Conservation (phyloP, 768 basidiomycete species). For the Pleurotus salmoneostramineus region DNA sequence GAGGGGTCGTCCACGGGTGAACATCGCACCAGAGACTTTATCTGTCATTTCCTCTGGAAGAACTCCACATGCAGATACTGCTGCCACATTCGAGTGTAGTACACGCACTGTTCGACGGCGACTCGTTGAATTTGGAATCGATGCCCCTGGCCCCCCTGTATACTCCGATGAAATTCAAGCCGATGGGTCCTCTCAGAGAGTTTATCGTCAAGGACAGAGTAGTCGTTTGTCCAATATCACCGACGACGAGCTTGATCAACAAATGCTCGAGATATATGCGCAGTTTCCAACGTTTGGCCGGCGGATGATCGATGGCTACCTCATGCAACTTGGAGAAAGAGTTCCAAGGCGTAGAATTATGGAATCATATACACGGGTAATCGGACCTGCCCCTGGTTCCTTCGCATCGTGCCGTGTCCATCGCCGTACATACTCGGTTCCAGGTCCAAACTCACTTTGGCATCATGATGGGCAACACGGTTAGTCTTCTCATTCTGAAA, state of each 20-base stretch:
- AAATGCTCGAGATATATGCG: constrained; percentile 15
- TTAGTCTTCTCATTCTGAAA: constrained; percentile 6
- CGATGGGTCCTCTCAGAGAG: constrained; percentile 6
- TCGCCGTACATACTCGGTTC: constrained; percentile 17
- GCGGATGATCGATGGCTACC: constrained; percentile 18
- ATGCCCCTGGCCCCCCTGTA: constrained; percentile 13
- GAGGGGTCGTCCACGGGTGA: constrained; percentile 18
- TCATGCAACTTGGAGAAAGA: constrained; percentile 12
- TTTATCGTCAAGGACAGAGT: constrained; percentile 9
- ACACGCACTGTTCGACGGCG: constrained; percentile 14
- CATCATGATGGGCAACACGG: constrained; percentile 30
- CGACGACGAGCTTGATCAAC: constrained; percentile 19
- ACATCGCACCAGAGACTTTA: constrained; percentile 16
- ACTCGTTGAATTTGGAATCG: constrained; percentile 14
- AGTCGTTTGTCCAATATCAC: constrained; percentile 8
- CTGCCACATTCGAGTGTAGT: constrained; percentile 7
- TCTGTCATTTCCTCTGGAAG: constrained; percentile 2
- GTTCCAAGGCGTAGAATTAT: constrained; percentile 16
- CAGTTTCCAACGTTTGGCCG: constrained; percentile 21
- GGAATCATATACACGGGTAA: constrained; percentile 16
- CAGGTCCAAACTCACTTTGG: constrained; percentile 25
- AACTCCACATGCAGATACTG: constrained; percentile 9
- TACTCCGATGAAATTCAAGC: constrained; percentile 10
- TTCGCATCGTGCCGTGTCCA: constrained; percentile 16
- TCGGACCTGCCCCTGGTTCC: constrained; percentile 12